A percentile compares a stretch with the other conserved stretches of the same genome.
These are phyloP conservation scores for Penicillium nucicola DNA, from an alignment of 495 filamentous ascomycete species.

Conservation along the genomic window DNA sequence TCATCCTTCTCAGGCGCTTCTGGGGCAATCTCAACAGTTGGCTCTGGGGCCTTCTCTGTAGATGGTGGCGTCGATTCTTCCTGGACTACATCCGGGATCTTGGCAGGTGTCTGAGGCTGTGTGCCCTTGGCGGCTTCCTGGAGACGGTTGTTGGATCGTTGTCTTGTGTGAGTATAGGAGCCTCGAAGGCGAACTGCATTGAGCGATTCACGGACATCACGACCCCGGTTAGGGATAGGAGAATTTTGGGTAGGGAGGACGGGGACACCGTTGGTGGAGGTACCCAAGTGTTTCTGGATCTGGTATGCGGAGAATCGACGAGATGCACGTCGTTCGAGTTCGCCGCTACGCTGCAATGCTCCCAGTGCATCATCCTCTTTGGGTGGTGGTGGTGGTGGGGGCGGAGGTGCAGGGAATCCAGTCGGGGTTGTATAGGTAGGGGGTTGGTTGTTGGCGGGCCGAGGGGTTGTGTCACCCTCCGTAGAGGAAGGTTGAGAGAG, in stretches of 20 bases:
- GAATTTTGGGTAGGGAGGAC: conserved; percentile 84
- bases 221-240: conserved; percentile 82
- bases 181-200: conserved; percentile 83
- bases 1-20: conserved; percentile 1
- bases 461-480: conserved; percentile 37
- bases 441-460: conserved; percentile 34
- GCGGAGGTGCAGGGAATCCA: conserved; percentile 58
- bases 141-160: conserved; percentile 50
- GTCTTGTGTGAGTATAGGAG: conserved; percentile 62
- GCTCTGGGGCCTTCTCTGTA: conserved; percentile 32
- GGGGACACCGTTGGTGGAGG: conserved; percentile 74
- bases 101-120: conserved; percentile 45
- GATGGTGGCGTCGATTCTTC: conserved; percentile 32
- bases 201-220: conserved; percentile 86
- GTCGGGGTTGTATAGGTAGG: conserved; percentile 12
- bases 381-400: conserved; percentile 72
- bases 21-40: conserved; percentile 37
- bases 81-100: conserved; percentile 64
- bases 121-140: conserved; percentile 55
- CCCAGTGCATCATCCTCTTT: conserved; percentile 88
- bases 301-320: conserved; percentile 93
- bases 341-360: conserved; percentile 84
- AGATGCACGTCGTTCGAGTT: conserved; percentile 90
- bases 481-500: conserved; percentile 59
- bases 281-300: conserved; percentile 86